These are phyloP conservation scores for Raffaelea arxii DNA, from an alignment of 2,329 filamentous ascomycete genomes.

Conservation along the genomic window DNA sequence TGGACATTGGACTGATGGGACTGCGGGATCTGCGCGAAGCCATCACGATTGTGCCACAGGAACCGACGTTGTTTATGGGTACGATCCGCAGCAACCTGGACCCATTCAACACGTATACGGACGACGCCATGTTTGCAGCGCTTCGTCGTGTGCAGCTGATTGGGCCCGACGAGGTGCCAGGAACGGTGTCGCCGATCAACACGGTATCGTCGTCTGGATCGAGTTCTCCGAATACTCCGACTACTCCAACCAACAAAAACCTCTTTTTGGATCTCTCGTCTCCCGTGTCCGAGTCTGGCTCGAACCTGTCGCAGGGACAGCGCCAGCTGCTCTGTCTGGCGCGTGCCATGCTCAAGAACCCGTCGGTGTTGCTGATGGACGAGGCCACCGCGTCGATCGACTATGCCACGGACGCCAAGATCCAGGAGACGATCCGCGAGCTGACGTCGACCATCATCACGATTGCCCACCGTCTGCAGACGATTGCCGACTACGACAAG, in stretches of 20 bases:
- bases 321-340: constrained; percentile 90
- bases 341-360: constrained; percentile 80
- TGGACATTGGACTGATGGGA: constrained; percentile 86
- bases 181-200: constrained; percentile 13
- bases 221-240: constrained; percentile 8
- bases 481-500: constrained; percentile 97
- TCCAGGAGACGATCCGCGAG: constrained; percentile 93
- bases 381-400: constrained; percentile 97
- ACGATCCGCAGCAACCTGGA: constrained; percentile 90
- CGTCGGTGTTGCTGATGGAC: constrained; percentile 96
- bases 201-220: constrained; percentile 15
- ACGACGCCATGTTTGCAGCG: constrained; percentile 81
- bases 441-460: constrained; percentile 90
- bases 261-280: constrained; percentile 82
- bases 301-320: constrained; percentile 92
- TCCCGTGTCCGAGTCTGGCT: constrained; percentile 78
- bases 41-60: constrained; percentile 96
- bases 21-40: constrained; percentile 87
- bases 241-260: constrained; percentile 69
- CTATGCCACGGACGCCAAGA: constrained; percentile 90
- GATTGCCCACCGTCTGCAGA: constrained; percentile 90
- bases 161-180: constrained; percentile 44
- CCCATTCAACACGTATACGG: constrained; percentile 79
- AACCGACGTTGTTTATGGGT: constrained; percentile 87
- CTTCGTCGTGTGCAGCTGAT: constrained; percentile 86